Evolutionary conservation across 257 asterid species (phyloP).

Genomic region (Solanum rostratum): DNA sequence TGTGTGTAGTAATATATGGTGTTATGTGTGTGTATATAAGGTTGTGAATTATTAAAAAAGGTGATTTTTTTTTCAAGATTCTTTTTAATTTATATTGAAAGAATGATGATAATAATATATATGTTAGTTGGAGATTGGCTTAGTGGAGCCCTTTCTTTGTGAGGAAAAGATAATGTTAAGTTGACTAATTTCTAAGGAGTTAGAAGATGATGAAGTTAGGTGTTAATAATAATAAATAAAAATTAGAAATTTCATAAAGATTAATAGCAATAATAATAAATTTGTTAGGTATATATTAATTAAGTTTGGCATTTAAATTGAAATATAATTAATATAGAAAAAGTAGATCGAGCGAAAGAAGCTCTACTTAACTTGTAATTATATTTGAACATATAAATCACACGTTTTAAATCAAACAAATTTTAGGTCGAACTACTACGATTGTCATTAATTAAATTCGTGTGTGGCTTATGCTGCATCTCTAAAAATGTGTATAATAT

Average conservation of each 20-base stretch:
- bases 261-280: not conserved
- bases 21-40: not conserved
- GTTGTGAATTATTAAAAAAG: not conserved
- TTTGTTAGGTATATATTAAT: not conserved
- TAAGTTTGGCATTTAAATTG: not conserved
- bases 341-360: not conserved
- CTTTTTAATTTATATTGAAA: not conserved
- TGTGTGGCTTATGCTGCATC: not conserved
- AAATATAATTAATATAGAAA: not conserved
- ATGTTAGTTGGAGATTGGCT: not conserved
- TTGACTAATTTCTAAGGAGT: not conserved
- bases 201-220: not conserved
- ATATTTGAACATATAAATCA: not conserved
- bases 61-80: not conserved
- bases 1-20: not conserved
- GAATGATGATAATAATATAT: not conserved
- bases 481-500: not conserved
- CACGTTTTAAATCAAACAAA: not conserved
- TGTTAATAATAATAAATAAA: not conserved
- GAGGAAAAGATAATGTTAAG: not conserved
- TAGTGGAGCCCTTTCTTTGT: not conserved
- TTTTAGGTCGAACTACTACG: not conserved
- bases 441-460: not conserved
- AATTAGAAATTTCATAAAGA: not conserved
- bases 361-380: not conserved